Base-by-base conservation (phyloP, 306 rosid genomes). In the Coriaria nepalensis region DNA sequence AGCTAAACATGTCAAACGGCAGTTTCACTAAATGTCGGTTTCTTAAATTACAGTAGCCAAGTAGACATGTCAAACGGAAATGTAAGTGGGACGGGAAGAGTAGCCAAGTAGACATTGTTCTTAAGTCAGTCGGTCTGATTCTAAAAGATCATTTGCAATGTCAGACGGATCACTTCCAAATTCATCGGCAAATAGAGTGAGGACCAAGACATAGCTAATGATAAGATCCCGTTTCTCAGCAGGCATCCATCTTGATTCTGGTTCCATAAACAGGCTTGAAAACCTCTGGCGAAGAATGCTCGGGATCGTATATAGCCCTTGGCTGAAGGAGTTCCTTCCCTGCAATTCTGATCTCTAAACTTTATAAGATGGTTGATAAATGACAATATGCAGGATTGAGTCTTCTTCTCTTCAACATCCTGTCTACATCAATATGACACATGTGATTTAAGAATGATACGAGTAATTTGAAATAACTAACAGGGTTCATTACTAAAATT, bases 91-190 rank as follows among this genome's bases (percentile, higher is more conserved):
- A 71, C 45, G 4, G 71, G 73, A 64, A 90, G 95, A 0, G 69
- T 74, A 10, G 69, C 86, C 32, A 15, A 47, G 9, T 1, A 37
- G n/a, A n/a, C 0, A 6, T 8, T 60, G 0, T 62, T 56, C 33
- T 77, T 57, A 81, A 39, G 3, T 55, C 13, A 6, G 42, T 0
- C 2, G 5, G 2, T 43, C 12, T 44, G 66, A 79, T 60, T 74
- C 73, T 77, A 61, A n/a, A n/a, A 90, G 70, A 80, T 90, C 98
- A 70, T 69, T 81, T 4, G 85, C 66, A 46, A 85, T 79, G 60
- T 90, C 95, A 0, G 45, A 36, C 55, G 38, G 57, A 68, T 73
- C 57, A 6, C 94, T 79, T 11, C n/a, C 49, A 64, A 90, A 85
- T 12, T 69, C 70, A 39, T 85, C 94, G 0, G 52, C 62, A 49